phyloP scores from a whole-genome alignment of 2,329 filamentous ascomycete genomes.

The Coniochaeta pulveracea region DNA sequence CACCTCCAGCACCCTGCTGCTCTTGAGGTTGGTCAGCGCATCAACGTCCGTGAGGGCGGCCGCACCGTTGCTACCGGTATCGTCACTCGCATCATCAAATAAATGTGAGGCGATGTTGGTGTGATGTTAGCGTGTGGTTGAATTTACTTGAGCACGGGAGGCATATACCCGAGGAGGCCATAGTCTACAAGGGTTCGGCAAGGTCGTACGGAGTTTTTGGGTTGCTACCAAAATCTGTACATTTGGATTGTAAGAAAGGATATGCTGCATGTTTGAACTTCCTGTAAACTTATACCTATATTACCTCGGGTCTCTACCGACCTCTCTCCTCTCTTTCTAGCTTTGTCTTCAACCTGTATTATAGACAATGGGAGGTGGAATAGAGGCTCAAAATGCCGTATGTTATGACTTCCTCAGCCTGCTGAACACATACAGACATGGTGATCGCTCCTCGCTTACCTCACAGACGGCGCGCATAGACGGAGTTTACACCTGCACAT shows the following conservation, averaged over 20 bases:
- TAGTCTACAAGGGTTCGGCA: constrained; percentile 2
- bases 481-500: too few species aligned
- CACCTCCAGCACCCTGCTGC: constrained; percentile 77
- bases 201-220: constrained; percentile 4
- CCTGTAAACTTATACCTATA: constrained; percentile 7
- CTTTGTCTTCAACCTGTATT: constrained; percentile 16
- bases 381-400: constrained; percentile 4
- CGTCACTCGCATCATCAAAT: constrained; percentile 60
- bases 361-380: constrained; percentile 11
- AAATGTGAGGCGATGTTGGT: constrained; percentile 16
- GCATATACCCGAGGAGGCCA: background rate
- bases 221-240: constrained; percentile 3
- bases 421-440: too few species aligned
- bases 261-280: constrained; percentile 13
- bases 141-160: background rate
- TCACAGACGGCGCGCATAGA: too few species aligned
- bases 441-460: too few species aligned
- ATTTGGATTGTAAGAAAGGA: constrained; percentile 7
- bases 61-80: constrained; percentile 78
- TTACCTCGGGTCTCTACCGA: constrained; percentile 9
- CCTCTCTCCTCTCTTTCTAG: constrained; percentile 16
- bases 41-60: constrained; percentile 97
- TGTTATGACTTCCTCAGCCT: too few species aligned
- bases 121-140: background rate
- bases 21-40: constrained; percentile 82